Conservation (phyloP, 257 asterid species). For the Coffea canephora region DNA sequence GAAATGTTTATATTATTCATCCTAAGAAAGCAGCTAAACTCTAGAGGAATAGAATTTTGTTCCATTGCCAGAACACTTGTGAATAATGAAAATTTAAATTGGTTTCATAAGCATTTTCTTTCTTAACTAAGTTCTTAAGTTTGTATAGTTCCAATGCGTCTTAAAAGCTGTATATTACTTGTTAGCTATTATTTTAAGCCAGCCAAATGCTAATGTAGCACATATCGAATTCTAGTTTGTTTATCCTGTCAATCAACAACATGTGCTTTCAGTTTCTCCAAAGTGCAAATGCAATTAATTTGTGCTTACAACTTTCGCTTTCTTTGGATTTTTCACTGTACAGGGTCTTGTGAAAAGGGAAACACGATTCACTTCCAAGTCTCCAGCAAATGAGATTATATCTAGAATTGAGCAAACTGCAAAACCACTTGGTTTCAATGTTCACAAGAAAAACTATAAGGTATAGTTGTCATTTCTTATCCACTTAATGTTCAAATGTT, state of each 20-base stretch:
- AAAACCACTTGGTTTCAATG: conserved; percentile 76
- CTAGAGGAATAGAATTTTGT: neutral
- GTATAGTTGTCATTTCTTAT: conserved; percentile 26
- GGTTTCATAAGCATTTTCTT: neutral
- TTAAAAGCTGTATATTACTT: neutral
- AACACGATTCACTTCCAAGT: conserved; percentile 67
- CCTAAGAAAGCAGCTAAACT: neutral
- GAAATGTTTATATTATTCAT: neutral
- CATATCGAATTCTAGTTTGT: neutral
- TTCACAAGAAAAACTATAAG: conserved; percentile 69
- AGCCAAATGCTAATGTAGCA: neutral
- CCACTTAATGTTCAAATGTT: neutral
- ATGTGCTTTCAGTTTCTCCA: neutral
- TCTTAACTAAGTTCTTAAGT: neutral
- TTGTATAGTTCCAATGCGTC: neutral
- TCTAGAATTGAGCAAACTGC: conserved; percentile 80
- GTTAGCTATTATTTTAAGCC: neutral
- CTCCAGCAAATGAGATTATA: conserved; percentile 67
- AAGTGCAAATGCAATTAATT: neutral
- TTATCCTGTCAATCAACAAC: neutral
- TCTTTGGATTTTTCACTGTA: conserved; percentile 18
- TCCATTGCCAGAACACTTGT: conserved; percentile 7
- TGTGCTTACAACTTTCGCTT: neutral
- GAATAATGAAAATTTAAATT: neutral
- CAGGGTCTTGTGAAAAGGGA: conserved; percentile 69